Percentiles rank a stretch among this genome's conserved stretches.
phyloP scores from a whole-genome alignment of 2,329 filamentous ascomycete species.

The Fusarium sambucinum region DNA sequence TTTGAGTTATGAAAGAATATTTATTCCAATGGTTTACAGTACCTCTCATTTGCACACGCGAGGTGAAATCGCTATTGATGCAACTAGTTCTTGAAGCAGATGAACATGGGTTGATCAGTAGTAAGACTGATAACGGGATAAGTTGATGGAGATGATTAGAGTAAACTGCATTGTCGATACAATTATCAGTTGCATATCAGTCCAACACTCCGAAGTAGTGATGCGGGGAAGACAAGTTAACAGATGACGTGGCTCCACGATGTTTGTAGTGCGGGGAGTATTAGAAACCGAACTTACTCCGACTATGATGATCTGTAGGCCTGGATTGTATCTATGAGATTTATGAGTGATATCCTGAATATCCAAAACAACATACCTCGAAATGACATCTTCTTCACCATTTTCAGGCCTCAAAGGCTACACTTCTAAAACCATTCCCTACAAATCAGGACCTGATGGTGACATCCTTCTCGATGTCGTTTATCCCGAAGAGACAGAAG shows the following conservation, averaged over 20 bases:
- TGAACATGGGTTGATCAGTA: background rate
- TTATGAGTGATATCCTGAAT: background rate
- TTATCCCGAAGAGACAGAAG: constrained; percentile 30
- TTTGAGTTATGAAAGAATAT: background rate
- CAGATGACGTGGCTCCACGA: background rate
- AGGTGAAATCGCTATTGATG: background rate
- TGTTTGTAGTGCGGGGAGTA: background rate
- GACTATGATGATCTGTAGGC: background rate
- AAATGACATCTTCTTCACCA: constrained; percentile 5
- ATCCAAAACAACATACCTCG: fast-evolving
- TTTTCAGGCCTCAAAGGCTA: constrained; percentile 32
- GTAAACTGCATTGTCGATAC: too few relatives aligned
- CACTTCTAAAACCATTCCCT: constrained; percentile 27
- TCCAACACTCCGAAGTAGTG: too few relatives aligned
- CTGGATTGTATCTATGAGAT: background rate
- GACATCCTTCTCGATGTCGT: constrained; percentile 34
- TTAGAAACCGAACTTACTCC: background rate
- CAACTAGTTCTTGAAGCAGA: background rate
- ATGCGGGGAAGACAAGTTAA: background rate
- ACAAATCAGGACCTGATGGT: constrained; percentile 27
- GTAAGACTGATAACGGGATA: background rate
- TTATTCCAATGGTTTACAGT: background rate
- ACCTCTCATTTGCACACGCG: fast-evolving
- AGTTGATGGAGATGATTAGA: background rate
- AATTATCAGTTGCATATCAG: fast-evolving